A percentile compares a stretch with the other conserved stretches of the same genome.
These are phyloP conservation scores for Rhodotorula graminis DNA, from an alignment of 768 basidiomycete species.

Conservation along the genomic window DNA sequence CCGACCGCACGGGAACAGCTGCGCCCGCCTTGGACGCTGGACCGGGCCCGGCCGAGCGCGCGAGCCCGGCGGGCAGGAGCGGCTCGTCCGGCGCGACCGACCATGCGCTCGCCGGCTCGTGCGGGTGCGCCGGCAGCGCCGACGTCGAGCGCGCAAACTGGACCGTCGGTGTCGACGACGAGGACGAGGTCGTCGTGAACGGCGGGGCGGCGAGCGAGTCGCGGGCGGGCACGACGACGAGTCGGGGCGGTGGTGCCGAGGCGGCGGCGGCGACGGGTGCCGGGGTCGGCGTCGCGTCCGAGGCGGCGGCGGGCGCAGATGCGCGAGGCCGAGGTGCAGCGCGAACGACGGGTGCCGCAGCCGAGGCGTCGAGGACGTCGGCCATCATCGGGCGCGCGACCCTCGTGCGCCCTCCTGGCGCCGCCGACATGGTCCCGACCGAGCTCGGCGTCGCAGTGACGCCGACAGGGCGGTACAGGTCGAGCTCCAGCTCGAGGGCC, in stretches of 20 bases:
- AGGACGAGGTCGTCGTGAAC: background rate
- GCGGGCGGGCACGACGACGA: background rate
- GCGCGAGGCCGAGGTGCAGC: background rate
- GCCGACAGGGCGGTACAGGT: slow-evolving; percentile 35
- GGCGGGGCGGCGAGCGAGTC: background rate
- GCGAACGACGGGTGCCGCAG: background rate
- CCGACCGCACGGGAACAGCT: background rate
- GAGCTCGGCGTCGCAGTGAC: background rate
- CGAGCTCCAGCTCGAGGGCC: slow-evolving; percentile 35
- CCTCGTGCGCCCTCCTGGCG: slow-evolving; percentile 8
- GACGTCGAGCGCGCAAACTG: background rate
- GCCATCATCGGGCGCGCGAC: slow-evolving; percentile 25
- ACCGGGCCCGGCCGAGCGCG: background rate
- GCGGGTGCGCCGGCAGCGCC: background rate
- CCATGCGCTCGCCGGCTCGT: too few relatives aligned
- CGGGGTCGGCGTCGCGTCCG: background rate
- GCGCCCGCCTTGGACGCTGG: too few relatives aligned
- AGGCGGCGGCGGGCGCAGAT: too few relatives aligned
- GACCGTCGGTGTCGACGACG: background rate
- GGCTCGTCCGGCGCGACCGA: slow-evolving; percentile 2
- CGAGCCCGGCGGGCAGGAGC: slow-evolving; percentile 10
- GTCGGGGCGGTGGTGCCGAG: background rate
- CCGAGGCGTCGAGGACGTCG: slow-evolving; percentile 6
- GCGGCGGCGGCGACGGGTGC: background rate
- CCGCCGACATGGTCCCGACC: background rate